Conservation (phyloP, 2,329 filamentous ascomycete species). For the Cordyceps pruinosa region DNA sequence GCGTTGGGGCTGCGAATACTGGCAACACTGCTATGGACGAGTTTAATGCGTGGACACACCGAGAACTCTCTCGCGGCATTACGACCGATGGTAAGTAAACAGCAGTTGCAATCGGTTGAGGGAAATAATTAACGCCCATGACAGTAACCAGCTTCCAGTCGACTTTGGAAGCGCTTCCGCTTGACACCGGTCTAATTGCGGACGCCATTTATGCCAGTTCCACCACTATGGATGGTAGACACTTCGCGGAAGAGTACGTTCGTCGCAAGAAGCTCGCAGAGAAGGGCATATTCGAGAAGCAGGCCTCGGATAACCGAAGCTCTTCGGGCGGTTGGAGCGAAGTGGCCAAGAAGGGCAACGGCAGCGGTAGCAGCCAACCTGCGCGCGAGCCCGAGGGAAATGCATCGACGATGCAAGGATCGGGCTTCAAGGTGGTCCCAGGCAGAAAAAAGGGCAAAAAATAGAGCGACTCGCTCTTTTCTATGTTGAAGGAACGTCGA, state of each 20-base stretch:
- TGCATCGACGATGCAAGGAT: slow-evolving; percentile 33
- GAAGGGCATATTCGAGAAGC: slow-evolving; percentile 77
- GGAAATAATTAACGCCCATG: background rate
- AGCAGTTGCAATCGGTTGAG: background rate
- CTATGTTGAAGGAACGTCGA: slow-evolving; percentile 12
- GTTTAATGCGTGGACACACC: slow-evolving; percentile 86
- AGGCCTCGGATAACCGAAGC: slow-evolving; percentile 48
- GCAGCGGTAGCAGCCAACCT: slow-evolving; percentile 29
- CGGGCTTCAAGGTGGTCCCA: slow-evolving; percentile 83
- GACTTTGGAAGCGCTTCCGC: slow-evolving; percentile 66
- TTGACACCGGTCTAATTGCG: slow-evolving; percentile 74
- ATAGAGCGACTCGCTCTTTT: slow-evolving; percentile 29
- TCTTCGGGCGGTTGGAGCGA: slow-evolving; percentile 78
- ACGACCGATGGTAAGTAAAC: slow-evolving; percentile 44
- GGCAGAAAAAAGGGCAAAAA: slow-evolving; percentile 89
- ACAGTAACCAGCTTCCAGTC: slow-evolving; percentile 75
- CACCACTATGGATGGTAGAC: slow-evolving; percentile 82
- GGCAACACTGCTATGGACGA: slow-evolving; percentile 66
- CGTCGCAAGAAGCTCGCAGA: slow-evolving; percentile 89
- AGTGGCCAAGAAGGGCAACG: slow-evolving; percentile 84
- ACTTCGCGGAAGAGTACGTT: slow-evolving; percentile 92
- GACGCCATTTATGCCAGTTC: slow-evolving; percentile 85
- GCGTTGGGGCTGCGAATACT: slow-evolving; percentile 27
- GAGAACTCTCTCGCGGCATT: slow-evolving; percentile 69
- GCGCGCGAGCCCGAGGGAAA: slow-evolving; percentile 32